These are phyloP conservation scores for Lachnellula arida DNA, from an alignment of 2,329 filamentous ascomycete genomes.

Conservation along the genomic window DNA sequence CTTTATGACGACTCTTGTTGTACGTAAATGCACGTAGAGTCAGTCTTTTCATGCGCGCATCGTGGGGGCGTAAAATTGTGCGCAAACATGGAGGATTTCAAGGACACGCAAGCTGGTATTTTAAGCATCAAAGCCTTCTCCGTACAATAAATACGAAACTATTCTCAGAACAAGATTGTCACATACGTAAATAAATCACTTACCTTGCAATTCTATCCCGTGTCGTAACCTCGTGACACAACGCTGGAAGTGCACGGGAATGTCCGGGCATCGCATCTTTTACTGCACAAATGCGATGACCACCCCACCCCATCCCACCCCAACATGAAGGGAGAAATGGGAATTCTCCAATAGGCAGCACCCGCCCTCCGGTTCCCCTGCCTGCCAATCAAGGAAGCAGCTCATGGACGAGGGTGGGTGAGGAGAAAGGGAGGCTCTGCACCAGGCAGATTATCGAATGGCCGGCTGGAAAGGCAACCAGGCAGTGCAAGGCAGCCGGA, in stretches of 20 bases:
- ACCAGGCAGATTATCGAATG: constrained; percentile 7
- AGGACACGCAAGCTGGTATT: neutral
- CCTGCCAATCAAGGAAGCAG: neutral
- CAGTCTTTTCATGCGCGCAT: neutral
- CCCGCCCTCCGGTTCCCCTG: neutral
- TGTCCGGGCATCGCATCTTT: neutral
- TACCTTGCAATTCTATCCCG: neutral
- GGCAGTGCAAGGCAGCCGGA: constrained; percentile 12
- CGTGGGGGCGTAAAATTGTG: neutral
- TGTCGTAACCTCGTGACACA: neutral
- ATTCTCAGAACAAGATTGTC: neutral
- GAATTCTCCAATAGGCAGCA: constrained; percentile 1
- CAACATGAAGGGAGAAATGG: neutral
- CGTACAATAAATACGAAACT: neutral
- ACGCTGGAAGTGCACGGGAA: neutral
- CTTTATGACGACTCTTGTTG: neutral
- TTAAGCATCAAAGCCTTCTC: neutral
- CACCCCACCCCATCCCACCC: too few species aligned
- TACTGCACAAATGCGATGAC: too few species aligned
- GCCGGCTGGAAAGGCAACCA: constrained; percentile 10
- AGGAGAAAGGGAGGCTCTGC: constrained; percentile 11
- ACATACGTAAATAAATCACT: neutral
- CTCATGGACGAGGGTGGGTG: neutral
- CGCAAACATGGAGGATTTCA: neutral
- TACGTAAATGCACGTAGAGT: constrained; percentile 4